phyloP scores from a whole-genome alignment of 192 early-diverging fungal genomes.

The Jimgerdemannia lactiflua region DNA sequence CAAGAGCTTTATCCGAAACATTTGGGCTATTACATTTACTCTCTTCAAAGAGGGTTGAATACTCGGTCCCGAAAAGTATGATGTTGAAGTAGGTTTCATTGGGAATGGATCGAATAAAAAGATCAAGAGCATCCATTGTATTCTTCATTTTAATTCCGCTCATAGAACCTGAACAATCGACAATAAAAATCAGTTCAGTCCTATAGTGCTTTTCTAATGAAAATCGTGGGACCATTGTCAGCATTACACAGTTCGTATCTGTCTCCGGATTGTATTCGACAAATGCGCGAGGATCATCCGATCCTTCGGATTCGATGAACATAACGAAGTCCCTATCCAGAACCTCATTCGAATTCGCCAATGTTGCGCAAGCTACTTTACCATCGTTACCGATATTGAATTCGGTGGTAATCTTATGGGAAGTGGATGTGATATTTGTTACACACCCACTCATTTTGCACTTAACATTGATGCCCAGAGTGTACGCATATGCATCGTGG shows the following conservation, averaged over 20 bases:
- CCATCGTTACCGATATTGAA: conserved; percentile 10
- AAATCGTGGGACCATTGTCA: conserved; percentile 44
- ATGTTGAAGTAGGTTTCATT: conserved; percentile 42
- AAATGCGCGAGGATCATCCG: conserved; percentile 32
- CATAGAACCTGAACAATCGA: conserved; percentile 55
- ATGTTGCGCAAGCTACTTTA: conserved; percentile 11
- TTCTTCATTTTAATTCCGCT: conserved; percentile 33
- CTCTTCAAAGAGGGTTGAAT: conserved; percentile 32
- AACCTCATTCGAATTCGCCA: conserved; percentile 11
- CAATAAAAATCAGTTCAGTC: conserved; percentile 37
- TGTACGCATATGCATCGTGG: neutral
- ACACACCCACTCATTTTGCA: conserved; percentile 24
- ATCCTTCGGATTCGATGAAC: conserved; percentile 22
- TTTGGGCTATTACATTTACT: conserved; percentile 28
- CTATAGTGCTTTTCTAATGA: neutral
- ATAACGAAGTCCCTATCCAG: conserved; percentile 37
- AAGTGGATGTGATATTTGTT: conserved; percentile 36
- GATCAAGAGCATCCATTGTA: conserved; percentile 32
- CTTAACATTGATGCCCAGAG: conserved; percentile 10
- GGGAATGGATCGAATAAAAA: conserved; percentile 49
- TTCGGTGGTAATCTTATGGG: conserved; percentile 35
- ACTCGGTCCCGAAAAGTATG: conserved; percentile 37
- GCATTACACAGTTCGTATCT: conserved; percentile 23
- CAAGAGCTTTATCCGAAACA: conserved; percentile 29
- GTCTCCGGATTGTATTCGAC: conserved; percentile 33